Conservation (phyloP, 805 yeast genomes). For the Grigorovia yakushimaensis region DNA sequence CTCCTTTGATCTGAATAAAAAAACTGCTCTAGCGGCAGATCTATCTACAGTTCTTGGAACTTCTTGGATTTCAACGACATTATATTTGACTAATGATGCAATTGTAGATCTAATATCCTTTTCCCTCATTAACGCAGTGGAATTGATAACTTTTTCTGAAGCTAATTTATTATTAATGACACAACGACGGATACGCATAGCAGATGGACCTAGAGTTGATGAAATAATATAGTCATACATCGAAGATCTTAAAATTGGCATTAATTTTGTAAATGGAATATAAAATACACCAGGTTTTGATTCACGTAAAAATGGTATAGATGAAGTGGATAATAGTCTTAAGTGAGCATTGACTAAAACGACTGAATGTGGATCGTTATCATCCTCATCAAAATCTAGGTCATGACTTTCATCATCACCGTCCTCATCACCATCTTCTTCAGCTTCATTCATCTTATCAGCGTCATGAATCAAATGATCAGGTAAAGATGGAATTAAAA, state of each 20-base stretch:
- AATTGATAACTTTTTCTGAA: slow-evolving; percentile 77
- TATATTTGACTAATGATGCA: slow-evolving; percentile 53
- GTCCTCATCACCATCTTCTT: slow-evolving; percentile 18
- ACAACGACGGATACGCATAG: slow-evolving; percentile 69
- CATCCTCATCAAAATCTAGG: slow-evolving; percentile 28
- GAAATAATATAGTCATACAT: slow-evolving; percentile 50
- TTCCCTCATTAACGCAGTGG: slow-evolving; percentile 67
- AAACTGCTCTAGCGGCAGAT: slow-evolving; percentile 82
- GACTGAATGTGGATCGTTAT: slow-evolving; percentile 24
- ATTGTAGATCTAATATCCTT: slow-evolving; percentile 64
- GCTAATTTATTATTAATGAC: slow-evolving; percentile 58
- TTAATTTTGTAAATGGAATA: slow-evolving; percentile 50
- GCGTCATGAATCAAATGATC: slow-evolving; percentile 13
- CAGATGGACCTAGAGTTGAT: slow-evolving; percentile 52
- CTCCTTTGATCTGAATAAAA: slow-evolving; percentile 65
- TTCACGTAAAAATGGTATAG: slow-evolving; percentile 53
- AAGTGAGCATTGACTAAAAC: slow-evolving; percentile 52
- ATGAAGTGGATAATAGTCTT: slow-evolving; percentile 43
- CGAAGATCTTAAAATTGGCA: slow-evolving; percentile 36
- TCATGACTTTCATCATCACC: slow-evolving; percentile 24
- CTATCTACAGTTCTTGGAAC: slow-evolving; percentile 87
- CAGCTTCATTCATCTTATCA: slow-evolving; percentile 16
- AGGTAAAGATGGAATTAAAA: slow-evolving; percentile 24
- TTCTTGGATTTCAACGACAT: slow-evolving; percentile 82
- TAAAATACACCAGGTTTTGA: slow-evolving; percentile 46